Evolutionary conservation across 139 green algal genomes (phyloP).

Genomic region (Eudorina sp.): DNA sequence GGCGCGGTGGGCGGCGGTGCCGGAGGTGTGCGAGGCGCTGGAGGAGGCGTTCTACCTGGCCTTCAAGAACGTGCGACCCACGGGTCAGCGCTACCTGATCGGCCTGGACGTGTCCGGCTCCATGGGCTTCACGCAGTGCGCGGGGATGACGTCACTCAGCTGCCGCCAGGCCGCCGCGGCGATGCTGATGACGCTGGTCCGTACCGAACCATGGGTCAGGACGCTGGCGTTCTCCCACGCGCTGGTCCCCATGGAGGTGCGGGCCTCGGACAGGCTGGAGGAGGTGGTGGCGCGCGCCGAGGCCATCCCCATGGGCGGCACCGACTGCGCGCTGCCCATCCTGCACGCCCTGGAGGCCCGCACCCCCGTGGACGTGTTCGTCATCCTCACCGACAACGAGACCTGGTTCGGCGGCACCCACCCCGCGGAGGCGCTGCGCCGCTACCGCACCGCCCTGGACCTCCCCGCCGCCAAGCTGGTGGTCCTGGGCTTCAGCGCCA

Average conservation of each 20-base stretch:
- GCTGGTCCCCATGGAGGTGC: constrained; percentile 5
- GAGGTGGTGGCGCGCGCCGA: neutral
- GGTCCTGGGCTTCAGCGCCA: constrained; percentile 40
- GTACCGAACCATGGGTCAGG: constrained; percentile 29
- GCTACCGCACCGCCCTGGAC: constrained; percentile 21
- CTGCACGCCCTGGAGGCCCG: constrained; percentile 23
- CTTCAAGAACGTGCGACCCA: constrained; percentile 51
- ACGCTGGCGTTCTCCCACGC: constrained; percentile 47
- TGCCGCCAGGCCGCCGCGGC: constrained; percentile 34
- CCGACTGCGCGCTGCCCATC: constrained; percentile 54
- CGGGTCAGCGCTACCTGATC: constrained; percentile 47
- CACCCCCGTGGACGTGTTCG: constrained; percentile 51
- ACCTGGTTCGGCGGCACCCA: constrained; percentile 19
- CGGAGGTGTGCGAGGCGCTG: neutral
- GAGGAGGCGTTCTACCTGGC: constrained; percentile 52
- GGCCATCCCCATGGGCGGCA: constrained; percentile 45
- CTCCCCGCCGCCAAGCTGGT: constrained; percentile 42
- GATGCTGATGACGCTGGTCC: constrained; percentile 44
- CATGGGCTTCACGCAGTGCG: constrained; percentile 29
- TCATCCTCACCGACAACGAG: constrained; percentile 55
- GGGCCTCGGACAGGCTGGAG: constrained; percentile 4
- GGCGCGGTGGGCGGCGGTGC: neutral
- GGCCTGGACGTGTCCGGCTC: constrained; percentile 52
- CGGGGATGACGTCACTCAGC: constrained; percentile 23
- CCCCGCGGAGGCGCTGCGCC: constrained; percentile 34